Evolutionary conservation across 208 protist species (phyloP), one percentile per base, ranked within the genome.

Genomic region (Sergeia podlipaevii): DNA sequence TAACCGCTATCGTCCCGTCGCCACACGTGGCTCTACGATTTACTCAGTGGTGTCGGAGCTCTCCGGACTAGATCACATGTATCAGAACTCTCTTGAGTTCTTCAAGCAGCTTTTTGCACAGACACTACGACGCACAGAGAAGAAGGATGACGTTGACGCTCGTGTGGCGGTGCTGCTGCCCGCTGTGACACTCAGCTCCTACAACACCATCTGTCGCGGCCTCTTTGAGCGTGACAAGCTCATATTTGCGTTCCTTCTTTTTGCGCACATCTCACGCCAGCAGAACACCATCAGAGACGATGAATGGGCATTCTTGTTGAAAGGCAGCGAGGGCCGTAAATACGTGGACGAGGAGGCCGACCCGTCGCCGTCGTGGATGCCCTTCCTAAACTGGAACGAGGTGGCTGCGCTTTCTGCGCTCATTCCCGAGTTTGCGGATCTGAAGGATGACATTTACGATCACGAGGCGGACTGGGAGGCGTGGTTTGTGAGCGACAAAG

Each of bases 221-320:
- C 84, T 98, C 27, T 97, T 98, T 70, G 93, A 98, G 77, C 75
- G 79, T 51, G 89, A 98, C 77, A 98, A 98, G 83, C 71, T 96
- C n/a, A 80, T 97, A 44, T 98, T 97, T 54, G 94, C 94, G n/a
- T 97, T 97, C 38, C 67, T 98, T 42, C 87, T 98, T 28, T 90
- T 85, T 55, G 65, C 82, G n/a, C 70, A 87, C 27, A 91, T 98
- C 42, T 66, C 77, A 20, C 80, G 91, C 10, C 78, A 90, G 52
- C 66, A 80, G 52, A 77, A 77, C 36, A 49, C 44, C 10, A 67
- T 97, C 38, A 20, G 42, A 7, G 78, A 86, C 36, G 74, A 79
- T 15, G 89, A 97, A 61, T 97, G 89, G 88, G 61, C 67, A 36
- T 97, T 97, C 59, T 65, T 97, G 21, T 73, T 96, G 26, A 85